phyloP scores from a whole-genome alignment of 2,329 filamentous ascomycete genomes.

The Cadophora sp. region DNA sequence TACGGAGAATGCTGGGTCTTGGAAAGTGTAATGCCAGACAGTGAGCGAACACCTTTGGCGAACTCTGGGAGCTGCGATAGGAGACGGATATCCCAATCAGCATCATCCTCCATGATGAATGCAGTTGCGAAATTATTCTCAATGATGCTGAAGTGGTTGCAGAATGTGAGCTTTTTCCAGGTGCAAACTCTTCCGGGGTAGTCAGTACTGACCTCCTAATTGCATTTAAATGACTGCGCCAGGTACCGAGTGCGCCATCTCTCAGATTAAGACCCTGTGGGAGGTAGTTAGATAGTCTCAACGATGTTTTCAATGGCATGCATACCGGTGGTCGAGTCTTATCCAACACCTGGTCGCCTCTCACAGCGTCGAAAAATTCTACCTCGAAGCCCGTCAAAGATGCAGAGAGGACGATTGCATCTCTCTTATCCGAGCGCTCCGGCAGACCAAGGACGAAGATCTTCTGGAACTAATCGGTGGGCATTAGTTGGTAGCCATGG shows the following conservation, averaged over 20 bases:
- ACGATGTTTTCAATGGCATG: neutral
- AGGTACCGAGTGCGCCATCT: constrained; percentile 48
- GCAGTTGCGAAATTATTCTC: constrained; percentile 47
- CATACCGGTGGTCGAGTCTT: constrained; percentile 49
- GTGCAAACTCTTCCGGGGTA: neutral
- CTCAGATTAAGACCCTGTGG: constrained; percentile 12
- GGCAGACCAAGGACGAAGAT: constrained; percentile 55
- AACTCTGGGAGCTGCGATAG: constrained; percentile 45
- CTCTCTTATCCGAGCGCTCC: constrained; percentile 55
- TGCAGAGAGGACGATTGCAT: constrained; percentile 53
- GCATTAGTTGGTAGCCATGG: neutral
- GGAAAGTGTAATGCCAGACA: constrained; percentile 22
- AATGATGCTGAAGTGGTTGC: constrained; percentile 40
- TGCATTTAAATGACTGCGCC: constrained; percentile 51
- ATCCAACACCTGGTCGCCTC: constrained; percentile 47
- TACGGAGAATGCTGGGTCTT: constrained; percentile 38
- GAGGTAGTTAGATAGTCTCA: neutral
- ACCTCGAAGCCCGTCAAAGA: constrained; percentile 52
- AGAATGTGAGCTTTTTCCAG: neutral
- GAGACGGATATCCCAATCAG: constrained; percentile 52
- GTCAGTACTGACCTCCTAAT: constrained; percentile 39
- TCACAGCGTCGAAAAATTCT: constrained; percentile 53
- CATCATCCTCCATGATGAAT: constrained; percentile 52
- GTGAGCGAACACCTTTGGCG: constrained; percentile 31
- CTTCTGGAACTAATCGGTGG: constrained; percentile 48